phyloP scores from a whole-genome alignment of 805 yeast genomes.

The Candida ponderosae region DNA sequence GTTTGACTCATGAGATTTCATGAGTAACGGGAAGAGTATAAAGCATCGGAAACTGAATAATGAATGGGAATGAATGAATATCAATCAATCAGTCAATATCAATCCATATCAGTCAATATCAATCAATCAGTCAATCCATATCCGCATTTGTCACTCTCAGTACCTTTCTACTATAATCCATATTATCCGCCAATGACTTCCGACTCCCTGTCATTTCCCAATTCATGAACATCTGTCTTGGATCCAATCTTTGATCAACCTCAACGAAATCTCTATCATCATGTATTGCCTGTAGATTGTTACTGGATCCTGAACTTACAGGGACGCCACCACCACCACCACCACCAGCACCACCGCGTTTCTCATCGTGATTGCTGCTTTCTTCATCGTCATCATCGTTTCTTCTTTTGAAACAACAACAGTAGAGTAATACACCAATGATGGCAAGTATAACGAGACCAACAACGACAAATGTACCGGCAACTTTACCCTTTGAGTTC shows the following conservation, averaged over 20 bases:
- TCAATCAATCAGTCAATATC: too few species aligned
- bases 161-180: conserved; percentile 50
- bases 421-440: conserved; percentile 34
- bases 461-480: conserved; percentile 72
- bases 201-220: conserved; percentile 36
- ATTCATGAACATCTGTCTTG: conserved; percentile 41
- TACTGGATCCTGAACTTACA: conserved; percentile 8
- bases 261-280: conserved; percentile 19
- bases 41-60: too few species aligned
- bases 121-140: too few species aligned
- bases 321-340: conserved; percentile 4
- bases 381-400: conserved; percentile 9
- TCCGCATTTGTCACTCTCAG: conserved; percentile 31
- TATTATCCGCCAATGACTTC: conserved; percentile 43
- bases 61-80: too few species aligned
- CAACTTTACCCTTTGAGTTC: conserved; percentile 62
- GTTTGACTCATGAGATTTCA: too few species aligned
- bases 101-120: not conserved
- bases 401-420: conserved; percentile 27
- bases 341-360: conserved; percentile 1
- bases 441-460: conserved; percentile 50
- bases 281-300: not conserved
- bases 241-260: conserved; percentile 60
- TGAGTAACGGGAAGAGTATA: too few species aligned
- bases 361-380: conserved; percentile 7